A percentile compares a stretch with the other conserved stretches of the same genome.
phyloP scores from a whole-genome alignment of 106 monocot genomes.

The Triglochin maritima region DNA sequence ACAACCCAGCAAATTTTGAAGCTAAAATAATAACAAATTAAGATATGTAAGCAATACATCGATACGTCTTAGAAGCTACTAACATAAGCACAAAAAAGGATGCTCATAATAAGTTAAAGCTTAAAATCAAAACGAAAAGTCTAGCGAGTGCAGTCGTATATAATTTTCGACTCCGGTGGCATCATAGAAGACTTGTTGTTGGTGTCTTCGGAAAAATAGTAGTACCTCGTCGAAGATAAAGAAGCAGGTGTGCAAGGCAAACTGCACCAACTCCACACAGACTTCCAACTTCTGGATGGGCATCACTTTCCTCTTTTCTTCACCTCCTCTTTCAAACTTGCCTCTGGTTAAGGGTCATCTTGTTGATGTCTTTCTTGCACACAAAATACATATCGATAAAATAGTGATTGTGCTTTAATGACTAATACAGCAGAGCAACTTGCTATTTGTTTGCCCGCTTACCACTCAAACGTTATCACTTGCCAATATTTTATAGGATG shows the following conservation, averaged over 20 bases:
- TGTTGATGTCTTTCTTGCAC: no score
- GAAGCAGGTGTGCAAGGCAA: neutral
- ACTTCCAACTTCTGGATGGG: neutral
- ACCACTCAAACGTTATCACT: no score
- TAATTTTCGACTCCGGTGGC: neutral
- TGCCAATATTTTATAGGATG: no score
- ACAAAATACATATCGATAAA: no score
- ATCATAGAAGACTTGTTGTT: neutral
- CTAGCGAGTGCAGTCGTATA: neutral
- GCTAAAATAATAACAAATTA: neutral
- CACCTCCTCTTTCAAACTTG: neutral
- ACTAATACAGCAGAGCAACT: no score
- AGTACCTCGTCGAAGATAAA: neutral
- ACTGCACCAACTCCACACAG: neutral
- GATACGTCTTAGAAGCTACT: no score
- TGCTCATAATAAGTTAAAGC: neutral
- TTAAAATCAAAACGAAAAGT: neutral
- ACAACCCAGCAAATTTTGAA: no score
- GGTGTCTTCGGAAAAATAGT: neutral
- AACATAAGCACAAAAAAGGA: neutral
- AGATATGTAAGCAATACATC: neutral
- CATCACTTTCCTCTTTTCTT: conserved; percentile 1
- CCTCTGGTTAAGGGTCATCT: no score
- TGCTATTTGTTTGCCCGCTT: no score
- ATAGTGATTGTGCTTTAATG: no score